Percentiles rank a stretch among this genome's conserved stretches.
Evolutionary conservation across 108 stramenopile species (phyloP).

Genomic region (Nitzschia palea): DNA sequence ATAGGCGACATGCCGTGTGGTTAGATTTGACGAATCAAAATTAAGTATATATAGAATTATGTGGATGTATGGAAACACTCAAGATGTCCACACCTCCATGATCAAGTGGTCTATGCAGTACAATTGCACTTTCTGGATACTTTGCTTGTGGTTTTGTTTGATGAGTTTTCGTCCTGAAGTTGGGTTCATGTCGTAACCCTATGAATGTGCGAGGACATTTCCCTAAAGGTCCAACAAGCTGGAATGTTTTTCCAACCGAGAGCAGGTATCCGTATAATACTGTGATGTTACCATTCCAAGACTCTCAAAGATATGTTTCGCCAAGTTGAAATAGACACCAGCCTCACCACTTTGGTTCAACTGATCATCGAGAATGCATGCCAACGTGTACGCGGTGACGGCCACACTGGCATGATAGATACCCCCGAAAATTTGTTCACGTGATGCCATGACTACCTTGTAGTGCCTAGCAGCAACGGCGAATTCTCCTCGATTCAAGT

Average conservation of each 20-base stretch:
- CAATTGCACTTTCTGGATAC: too few relatives aligned
- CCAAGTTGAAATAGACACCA: neutral
- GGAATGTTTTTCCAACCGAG: neutral
- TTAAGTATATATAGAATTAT: too few relatives aligned
- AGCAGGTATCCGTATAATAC: neutral
- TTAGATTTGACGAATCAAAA: too few relatives aligned
- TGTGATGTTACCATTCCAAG: neutral
- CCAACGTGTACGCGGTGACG: slow-evolving; percentile 29
- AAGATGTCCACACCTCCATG: too few relatives aligned
- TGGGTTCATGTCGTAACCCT: too few relatives aligned
- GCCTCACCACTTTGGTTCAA: neutral
- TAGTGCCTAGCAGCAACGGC: slow-evolving; percentile 11
- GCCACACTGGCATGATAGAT: slow-evolving; percentile 32
- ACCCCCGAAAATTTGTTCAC: slow-evolving; percentile 23
- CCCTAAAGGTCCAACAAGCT: slow-evolving; percentile 5
- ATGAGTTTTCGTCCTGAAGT: too few relatives aligned
- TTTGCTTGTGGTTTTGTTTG: too few relatives aligned
- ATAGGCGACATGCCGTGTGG: too few relatives aligned
- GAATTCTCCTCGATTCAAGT: slow-evolving; percentile 13
- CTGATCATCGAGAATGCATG: slow-evolving; percentile 5
- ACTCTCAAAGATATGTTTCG: neutral
- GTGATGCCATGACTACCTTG: slow-evolving; percentile 10
- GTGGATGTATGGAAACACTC: too few relatives aligned
- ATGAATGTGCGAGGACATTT: too few relatives aligned
- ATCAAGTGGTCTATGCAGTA: too few relatives aligned